Conservation (phyloP, 225 moss, liverwort and hornwort genomes). For the Physcomitrium patens region DNA sequence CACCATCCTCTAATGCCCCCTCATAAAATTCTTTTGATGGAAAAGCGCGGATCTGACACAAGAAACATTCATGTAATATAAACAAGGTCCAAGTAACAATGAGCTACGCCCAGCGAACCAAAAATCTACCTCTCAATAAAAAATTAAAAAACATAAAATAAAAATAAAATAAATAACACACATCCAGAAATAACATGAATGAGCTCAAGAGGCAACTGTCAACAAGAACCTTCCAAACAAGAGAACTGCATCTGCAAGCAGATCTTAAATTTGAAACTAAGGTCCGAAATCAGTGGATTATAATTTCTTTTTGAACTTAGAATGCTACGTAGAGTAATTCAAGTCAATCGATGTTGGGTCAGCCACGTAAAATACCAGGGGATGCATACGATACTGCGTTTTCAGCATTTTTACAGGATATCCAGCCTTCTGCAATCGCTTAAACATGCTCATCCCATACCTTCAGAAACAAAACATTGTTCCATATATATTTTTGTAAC, state of each 20-base stretch:
- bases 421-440: slow-evolving; percentile 91
- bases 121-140: slow-evolving; percentile 12
- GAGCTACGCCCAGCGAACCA: slow-evolving; percentile 6
- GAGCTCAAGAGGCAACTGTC: slow-evolving; percentile 16
- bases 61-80: slow-evolving; percentile 20
- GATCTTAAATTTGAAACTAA: not conserved
- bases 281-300: too few species aligned
- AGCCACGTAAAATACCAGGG: slow-evolving; percentile 59
- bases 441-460: slow-evolving; percentile 95
- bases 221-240: slow-evolving; percentile 12
- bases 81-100: slow-evolving; percentile 7
- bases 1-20: slow-evolving; percentile 77
- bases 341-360: slow-evolving; percentile 23
- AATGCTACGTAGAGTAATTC: slow-evolving; percentile 13
- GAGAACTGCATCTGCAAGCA: not conserved
- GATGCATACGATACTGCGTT: slow-evolving; percentile 98
- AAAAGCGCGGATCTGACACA: slow-evolving; percentile 86
- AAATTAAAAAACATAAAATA: too few species aligned
- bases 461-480: slow-evolving; percentile 51
- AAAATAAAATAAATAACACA: too few species aligned
- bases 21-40: slow-evolving; percentile 94
- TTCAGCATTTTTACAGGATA: slow-evolving; percentile 98
- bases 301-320: not conserved
- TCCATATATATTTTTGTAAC: slow-evolving; percentile 1
- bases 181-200: slow-evolving; percentile 1